Percentiles rank a stretch among this genome's conserved stretches.
Evolutionary conservation across 164 flowering plant species (phyloP).

Genomic region (Malania oleifera): DNA sequence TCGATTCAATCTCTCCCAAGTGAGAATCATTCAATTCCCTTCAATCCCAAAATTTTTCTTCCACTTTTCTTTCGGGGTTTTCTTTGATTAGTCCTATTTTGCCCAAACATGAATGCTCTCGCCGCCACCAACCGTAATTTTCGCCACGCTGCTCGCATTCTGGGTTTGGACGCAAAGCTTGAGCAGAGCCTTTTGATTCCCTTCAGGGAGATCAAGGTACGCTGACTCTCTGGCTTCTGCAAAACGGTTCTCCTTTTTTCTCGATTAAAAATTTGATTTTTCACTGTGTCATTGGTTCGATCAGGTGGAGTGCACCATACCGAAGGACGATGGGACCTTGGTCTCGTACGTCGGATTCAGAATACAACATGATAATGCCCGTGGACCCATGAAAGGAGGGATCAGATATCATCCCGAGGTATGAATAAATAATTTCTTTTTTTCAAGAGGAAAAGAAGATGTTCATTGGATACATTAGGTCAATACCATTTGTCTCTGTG

Average conservation of each 20-base stretch:
- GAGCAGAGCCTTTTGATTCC: conserved; percentile 74
- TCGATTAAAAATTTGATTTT: neutral
- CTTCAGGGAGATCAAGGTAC: conserved; percentile 70
- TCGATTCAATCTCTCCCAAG: too few relatives aligned
- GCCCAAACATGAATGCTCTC: conserved; percentile 56
- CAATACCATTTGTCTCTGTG: neutral
- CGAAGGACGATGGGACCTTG: conserved; percentile 82
- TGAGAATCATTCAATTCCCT: too few relatives aligned
- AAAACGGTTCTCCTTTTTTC: neutral
- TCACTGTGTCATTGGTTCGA: neutral
- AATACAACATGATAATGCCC: conserved; percentile 89
- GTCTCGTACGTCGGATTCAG: conserved; percentile 82
- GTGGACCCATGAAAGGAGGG: conserved; percentile 98
- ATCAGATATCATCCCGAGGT: conserved; percentile 97
- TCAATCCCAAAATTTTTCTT: too few relatives aligned
- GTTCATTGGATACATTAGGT: too few relatives aligned
- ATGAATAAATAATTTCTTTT: neutral
- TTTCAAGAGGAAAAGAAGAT: too few relatives aligned
- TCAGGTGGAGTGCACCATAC: conserved; percentile 95
- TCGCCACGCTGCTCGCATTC: conserved; percentile 54
- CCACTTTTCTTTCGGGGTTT: too few relatives aligned
- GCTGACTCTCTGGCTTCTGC: neutral
- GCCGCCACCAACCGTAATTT: conserved; percentile 73
- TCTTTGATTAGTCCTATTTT: too few relatives aligned
- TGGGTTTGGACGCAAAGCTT: conserved; percentile 71